Base-by-base conservation (phyloP, 768 basidiomycete species). In the Candolleomyces eurysporus region DNA sequence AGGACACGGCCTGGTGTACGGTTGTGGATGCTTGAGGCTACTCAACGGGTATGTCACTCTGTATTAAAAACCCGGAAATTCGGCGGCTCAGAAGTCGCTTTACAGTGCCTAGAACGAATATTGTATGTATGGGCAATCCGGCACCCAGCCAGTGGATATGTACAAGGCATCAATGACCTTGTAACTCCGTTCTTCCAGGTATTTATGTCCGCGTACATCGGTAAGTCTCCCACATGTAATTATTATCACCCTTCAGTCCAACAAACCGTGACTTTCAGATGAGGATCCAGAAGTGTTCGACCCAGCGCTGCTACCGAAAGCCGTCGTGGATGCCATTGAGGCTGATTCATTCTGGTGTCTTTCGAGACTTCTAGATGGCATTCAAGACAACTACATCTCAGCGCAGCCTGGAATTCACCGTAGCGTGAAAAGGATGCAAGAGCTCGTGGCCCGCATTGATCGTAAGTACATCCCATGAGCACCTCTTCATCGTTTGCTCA, bases 341-440 rank as follows among this genome's bases (percentile, higher is more conserved):
- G 97, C 97, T 1, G 97, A 99, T 73, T 89, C 94, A 16, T 99
- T 98, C 71, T 98, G 96, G 97, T 98, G 97, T 74, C 83, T 99
- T 5, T 94, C 92, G 8, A 90, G 96, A 54, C 81, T 98, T 31
- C 80, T 98, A 30, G 96, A 98, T 68, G 97, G 96, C 17, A 98
- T 98, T 62, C 96, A 98, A 73, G 96, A 98, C 73, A 98, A 99
- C 69, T 99, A 99, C 67, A 98, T 96, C 63, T 90, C 87, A 50
- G 92, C 90, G 3, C 97, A 99, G 72, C 97, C 97, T 13, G 97
- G 97, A 2, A 98, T 99, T 62, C 93, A 96, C 67, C 79, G 95
- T 61, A 91, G 92, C 68, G 94, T 99, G 39, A 86, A 88, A 67
- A 84, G 95, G 63, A 98, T 98, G 96, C 86, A 91, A 9, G 94